Percentiles rank a stretch among this genome's conserved stretches.
Conservation (phyloP, 1,284 basidiomycete species). For the Leccinum variabile region DNA sequence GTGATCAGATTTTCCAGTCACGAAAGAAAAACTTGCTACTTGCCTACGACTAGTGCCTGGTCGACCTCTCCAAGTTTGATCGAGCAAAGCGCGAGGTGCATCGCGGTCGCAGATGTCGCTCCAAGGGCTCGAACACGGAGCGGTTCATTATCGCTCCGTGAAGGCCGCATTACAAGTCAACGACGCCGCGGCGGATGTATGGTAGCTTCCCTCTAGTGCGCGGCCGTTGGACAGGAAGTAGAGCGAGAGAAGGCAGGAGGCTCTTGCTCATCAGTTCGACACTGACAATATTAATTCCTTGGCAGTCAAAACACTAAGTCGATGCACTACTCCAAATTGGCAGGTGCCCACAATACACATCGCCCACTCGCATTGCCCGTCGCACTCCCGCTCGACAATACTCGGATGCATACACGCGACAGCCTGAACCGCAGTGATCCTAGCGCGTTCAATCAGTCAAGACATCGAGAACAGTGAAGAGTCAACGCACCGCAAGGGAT, state of each 20-base stretch:
- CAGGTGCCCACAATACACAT: slow-evolving; percentile 76
- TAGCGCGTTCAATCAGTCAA: slow-evolving; percentile 30
- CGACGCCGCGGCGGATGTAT: slow-evolving; percentile 65
- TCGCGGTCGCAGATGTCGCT: slow-evolving; percentile 37
- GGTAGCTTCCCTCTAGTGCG: slow-evolving; percentile 69
- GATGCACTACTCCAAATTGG: slow-evolving; percentile 17
- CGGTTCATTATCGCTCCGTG: slow-evolving; percentile 47
- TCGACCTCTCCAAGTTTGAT: slow-evolving; percentile 47
- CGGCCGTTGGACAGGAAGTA: slow-evolving; percentile 76
- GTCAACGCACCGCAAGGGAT: slow-evolving; percentile 51
- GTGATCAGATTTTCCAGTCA: slow-evolving; percentile 6
- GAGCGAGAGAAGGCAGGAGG: slow-evolving; percentile 67
- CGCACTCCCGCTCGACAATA: slow-evolving; percentile 65
- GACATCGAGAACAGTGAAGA: not conserved
- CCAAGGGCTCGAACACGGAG: slow-evolving; percentile 32
- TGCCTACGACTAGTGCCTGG: slow-evolving; percentile 44
- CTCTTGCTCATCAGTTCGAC: slow-evolving; percentile 19
- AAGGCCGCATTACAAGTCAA: slow-evolving; percentile 65
- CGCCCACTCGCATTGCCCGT: slow-evolving; percentile 76
- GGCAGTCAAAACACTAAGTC: not conserved
- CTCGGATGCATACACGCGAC: slow-evolving; percentile 84
- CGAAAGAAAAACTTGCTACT: not conserved
- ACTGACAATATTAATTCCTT: too few relatives aligned
- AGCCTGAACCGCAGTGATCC: slow-evolving; percentile 77
- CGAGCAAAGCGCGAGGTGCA: slow-evolving; percentile 49